These are phyloP conservation scores for Trametes hirsuta DNA, from an alignment of 1,284 basidiomycete species.

Conservation along the genomic window DNA sequence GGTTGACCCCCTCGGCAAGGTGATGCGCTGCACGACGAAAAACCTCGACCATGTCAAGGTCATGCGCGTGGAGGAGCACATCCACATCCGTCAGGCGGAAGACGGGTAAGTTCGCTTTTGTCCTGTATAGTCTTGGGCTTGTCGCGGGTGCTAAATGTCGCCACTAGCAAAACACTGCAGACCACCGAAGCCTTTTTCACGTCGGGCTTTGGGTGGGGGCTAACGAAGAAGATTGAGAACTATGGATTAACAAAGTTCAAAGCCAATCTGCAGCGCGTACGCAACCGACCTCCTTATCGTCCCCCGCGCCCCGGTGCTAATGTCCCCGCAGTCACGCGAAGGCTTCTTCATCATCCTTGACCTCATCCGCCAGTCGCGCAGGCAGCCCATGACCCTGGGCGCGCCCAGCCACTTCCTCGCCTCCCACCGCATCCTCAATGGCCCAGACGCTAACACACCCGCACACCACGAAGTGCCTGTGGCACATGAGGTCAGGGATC, in stretches of 20 bases:
- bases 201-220: constrained; percentile 82
- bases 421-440: constrained; percentile 27
- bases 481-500: constrained; percentile 4
- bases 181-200: constrained; percentile 76
- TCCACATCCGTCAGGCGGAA: constrained; percentile 60
- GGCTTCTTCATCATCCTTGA: constrained; percentile 76
- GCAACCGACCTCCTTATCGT: constrained; percentile 26
- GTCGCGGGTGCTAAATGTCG: constrained; percentile 14
- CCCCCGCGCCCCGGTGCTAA: constrained; percentile 22
- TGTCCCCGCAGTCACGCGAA: constrained; percentile 68
- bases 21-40: constrained; percentile 71
- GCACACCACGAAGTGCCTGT: constrained; percentile 9
- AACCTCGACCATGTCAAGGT: constrained; percentile 87
- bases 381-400: constrained; percentile 67
- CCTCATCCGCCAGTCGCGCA: constrained; percentile 73
- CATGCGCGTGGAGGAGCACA: constrained; percentile 79
- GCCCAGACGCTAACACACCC: constrained; percentile 16
- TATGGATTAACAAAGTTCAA: constrained; percentile 79
- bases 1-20: constrained; percentile 77
- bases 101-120: constrained; percentile 57
- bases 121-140: not conserved
- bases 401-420: constrained; percentile 41
- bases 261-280: constrained; percentile 73
- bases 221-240: constrained; percentile 78
- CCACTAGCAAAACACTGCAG: constrained; percentile 68